Conservation (phyloP, 805 yeast species). For the Saccharomycopsis fodiens region DNA sequence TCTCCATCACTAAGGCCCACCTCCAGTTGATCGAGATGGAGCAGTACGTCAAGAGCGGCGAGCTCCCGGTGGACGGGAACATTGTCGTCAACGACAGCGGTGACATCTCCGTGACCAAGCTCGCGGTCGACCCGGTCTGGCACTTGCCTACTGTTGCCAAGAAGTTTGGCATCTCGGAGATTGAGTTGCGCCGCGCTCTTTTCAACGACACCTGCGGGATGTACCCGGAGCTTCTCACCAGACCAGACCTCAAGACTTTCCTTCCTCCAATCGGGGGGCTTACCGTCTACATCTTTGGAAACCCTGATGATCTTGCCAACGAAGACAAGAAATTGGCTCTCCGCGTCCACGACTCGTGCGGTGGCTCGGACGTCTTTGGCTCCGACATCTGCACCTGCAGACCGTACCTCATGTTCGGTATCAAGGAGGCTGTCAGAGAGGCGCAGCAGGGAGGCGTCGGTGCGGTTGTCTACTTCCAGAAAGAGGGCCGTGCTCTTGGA, state of each 20-base stretch:
- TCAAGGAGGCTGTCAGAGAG: conserved; percentile 59
- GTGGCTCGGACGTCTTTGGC: conserved; percentile 64
- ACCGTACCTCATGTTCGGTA: conserved; percentile 59
- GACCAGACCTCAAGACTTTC: conserved; percentile 60
- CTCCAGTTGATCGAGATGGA: conserved; percentile 52
- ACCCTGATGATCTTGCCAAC: conserved; percentile 47
- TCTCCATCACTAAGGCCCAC: conserved; percentile 60
- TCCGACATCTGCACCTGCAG: conserved; percentile 66
- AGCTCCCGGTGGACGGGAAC: conserved; percentile 50
- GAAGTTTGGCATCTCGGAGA: conserved; percentile 50
- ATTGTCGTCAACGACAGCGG: conserved; percentile 53
- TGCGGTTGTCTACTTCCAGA: conserved; percentile 56
- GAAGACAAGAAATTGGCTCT: conserved; percentile 45
- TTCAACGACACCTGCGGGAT: conserved; percentile 67
- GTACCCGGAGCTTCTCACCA: conserved; percentile 60
- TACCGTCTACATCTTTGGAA: conserved; percentile 60
- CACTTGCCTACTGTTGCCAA: conserved; percentile 61
- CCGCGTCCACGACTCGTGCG: conserved; percentile 63
- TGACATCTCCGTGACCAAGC: conserved; percentile 53
- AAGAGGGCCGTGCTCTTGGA: conserved; percentile 64
- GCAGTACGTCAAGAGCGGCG: conserved; percentile 47
- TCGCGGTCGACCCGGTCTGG: conserved; percentile 70
- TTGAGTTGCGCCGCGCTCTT: conserved; percentile 47
- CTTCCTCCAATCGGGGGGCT: conserved; percentile 65
- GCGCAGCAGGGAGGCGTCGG: conserved; percentile 64